Base-by-base conservation (phyloP, 768 basidiomycete species). In the Amanita phalloides region DNA sequence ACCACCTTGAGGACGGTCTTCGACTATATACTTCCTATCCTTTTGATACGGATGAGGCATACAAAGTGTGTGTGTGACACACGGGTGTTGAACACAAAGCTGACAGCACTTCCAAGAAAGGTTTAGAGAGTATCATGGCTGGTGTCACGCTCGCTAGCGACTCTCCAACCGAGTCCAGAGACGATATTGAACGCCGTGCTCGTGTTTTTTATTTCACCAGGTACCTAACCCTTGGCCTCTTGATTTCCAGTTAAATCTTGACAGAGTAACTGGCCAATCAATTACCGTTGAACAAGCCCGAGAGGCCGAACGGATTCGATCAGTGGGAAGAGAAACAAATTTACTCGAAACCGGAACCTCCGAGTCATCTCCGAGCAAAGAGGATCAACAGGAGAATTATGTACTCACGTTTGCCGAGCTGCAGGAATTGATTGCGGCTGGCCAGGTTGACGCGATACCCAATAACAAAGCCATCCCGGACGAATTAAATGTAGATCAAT, bases 401-500 rank as follows among this genome's bases (percentile, higher is more conserved):
- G 64, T 72, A 25, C 66, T 89, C 53, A 78, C 78, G 0, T 84
- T 90, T 56, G 69, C 77, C 1, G 81, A 90, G 62, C 66, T 90
- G 49, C 78, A 86, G 58, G 71, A 72, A 33, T 68, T 90, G 53
- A 85, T 90, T 53, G 78, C 86, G 58, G 70, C 82, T 17, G 87
- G 86, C 14, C 78, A 74, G 55, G 76, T 78, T 3, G 84, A 86
- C 56, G 67, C 81, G 61, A 87, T 90, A 35, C 88, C 88, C 1
- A 85, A 90, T 59, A 90, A 89, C 62, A 86, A 81, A 57, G 54
- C 73, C 49, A 86, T 90, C 42, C 79, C 83, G 0, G 72, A 82
- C n/a, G 67, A 62, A 2, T 57, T 90, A 33, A 86, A 82, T 66
- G 88, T 86, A 60, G 55, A 78, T 62, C 33, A 32, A 20, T 45